Evolutionary conservation across 1,284 basidiomycete genomes (phyloP).

Genomic region (Cystobasidium sp.): DNA sequence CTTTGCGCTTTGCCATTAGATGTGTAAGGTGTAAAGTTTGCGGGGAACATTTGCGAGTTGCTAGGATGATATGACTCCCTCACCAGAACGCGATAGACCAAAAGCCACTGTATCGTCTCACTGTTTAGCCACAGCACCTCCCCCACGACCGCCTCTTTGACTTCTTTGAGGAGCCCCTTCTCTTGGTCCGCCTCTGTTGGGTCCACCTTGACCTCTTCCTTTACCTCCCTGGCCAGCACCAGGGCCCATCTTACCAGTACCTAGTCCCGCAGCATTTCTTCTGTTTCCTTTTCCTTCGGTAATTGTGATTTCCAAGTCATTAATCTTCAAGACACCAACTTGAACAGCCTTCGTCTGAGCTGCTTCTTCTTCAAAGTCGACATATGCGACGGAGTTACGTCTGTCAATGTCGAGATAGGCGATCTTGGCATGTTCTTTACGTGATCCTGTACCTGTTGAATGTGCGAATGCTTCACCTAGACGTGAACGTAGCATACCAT

Average conservation of each 20-base stretch:
- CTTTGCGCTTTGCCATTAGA: too few species aligned
- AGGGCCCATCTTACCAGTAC: not conserved
- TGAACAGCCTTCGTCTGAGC: slow-evolving; percentile 23
- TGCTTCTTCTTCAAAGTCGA: slow-evolving; percentile 41
- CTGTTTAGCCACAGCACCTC: not conserved
- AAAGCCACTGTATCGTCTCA: too few species aligned
- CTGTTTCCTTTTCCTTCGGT: slow-evolving; percentile 27
- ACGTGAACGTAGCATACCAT: slow-evolving; percentile 29
- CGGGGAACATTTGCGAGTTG: too few species aligned
- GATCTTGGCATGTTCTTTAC: slow-evolving; percentile 13
- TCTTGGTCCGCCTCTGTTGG: slow-evolving; percentile 17
- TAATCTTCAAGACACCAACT: slow-evolving; percentile 3
- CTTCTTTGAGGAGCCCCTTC: slow-evolving; percentile 12
- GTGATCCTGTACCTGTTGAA: not conserved
- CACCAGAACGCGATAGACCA: too few species aligned
- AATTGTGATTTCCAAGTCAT: slow-evolving; percentile 12
- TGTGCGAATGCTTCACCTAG: slow-evolving; percentile 35
- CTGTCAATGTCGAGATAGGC: slow-evolving; percentile 40
- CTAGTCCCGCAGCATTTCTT: slow-evolving; percentile 24
- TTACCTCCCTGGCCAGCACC: slow-evolving; percentile 6
- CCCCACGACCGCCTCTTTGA: slow-evolving; percentile 24
- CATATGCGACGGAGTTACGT: slow-evolving; percentile 25
- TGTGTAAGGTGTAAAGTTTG: too few species aligned
- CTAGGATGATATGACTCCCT: too few species aligned
- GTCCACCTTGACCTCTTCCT: slow-evolving; percentile 19